These are phyloP conservation scores for Coniochaeta sp. DNA, from an alignment of 2,329 filamentous ascomycete genomes.

Conservation along the genomic window DNA sequence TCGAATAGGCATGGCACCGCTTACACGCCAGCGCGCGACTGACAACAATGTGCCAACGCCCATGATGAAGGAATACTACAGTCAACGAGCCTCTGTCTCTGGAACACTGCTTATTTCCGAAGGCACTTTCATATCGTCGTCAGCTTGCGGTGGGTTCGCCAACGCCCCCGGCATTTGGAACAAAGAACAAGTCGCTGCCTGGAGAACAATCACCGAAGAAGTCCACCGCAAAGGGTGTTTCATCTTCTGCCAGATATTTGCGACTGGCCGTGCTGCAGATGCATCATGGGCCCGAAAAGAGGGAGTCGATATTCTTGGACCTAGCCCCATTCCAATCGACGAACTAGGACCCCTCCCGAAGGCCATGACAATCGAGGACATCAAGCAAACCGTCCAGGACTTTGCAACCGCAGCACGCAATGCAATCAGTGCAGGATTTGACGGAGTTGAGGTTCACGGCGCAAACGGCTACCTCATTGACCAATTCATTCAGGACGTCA, in stretches of 20 bases:
- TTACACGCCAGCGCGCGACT: slow-evolving; percentile 44
- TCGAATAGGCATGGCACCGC: slow-evolving; percentile 42
- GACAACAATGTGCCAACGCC: slow-evolving; percentile 15
- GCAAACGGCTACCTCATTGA: slow-evolving; percentile 36
- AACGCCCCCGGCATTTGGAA: slow-evolving; percentile 51
- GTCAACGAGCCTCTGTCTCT: slow-evolving; percentile 27
- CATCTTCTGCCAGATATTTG: slow-evolving; percentile 53
- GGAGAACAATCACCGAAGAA: slow-evolving; percentile 49
- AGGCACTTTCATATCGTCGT: slow-evolving; percentile 32
- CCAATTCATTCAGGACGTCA: slow-evolving; percentile 46
- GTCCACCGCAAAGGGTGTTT: slow-evolving; percentile 53
- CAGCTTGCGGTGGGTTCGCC: slow-evolving; percentile 20
- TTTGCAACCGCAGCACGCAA: slow-evolving; percentile 18
- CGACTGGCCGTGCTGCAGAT: slow-evolving; percentile 24
- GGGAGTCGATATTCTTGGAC: slow-evolving; percentile 25
- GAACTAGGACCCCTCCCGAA: neutral
- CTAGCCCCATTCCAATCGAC: slow-evolving; percentile 26
- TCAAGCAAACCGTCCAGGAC: no score
- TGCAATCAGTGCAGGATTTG: slow-evolving; percentile 44
- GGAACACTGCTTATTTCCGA: slow-evolving; percentile 33
- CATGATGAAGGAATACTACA: slow-evolving; percentile 24
- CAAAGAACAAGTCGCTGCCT: slow-evolving; percentile 43
- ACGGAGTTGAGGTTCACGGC: slow-evolving; percentile 32
- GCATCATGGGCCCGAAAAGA: neutral
- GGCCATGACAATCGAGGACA: no score